Base-by-base conservation (phyloP, 1,139 yeast species). In the Spathaspora sp. region DNA sequence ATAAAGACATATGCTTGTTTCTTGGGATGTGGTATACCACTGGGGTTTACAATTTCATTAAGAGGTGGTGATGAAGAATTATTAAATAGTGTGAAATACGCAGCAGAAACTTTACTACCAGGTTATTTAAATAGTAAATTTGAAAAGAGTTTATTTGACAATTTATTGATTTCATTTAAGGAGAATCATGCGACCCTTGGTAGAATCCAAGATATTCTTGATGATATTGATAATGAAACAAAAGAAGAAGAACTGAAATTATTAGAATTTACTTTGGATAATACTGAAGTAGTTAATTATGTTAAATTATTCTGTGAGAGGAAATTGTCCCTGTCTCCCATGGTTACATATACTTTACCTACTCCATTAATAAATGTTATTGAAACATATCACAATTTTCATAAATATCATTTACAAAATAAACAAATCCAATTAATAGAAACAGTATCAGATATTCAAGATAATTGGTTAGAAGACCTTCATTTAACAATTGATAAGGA, bases 21-120 rank as follows among this genome's bases (percentile, higher is more conserved):
- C 48, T 78, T 84, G 2, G 98, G 97, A 0, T 84, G 90, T 54
- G 84, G 86, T 41, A 73, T 79, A 18, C 81, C 80, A 38, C 67
- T 84, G 0, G 99, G 99, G 0, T 86, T 93, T 41, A 90, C 99
- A 0, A 78, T 93, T 16, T 72, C 88, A 7, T 67, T 95, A 23
- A 73, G 99, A 49, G 99, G 99, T 2, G 85, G 82, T 0, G 78
- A 79, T 53, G 80, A 74, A 40, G 84, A 80, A 2, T 60, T 74
- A 1, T 65, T 91, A 51, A 76, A 81, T 44, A 80, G 81, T 46
- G 76, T 91, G 20, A 95, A 95, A 60, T 83, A 84, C 47, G 86
- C 91, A 1, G 76, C 88, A 2, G 96, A 89, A 55, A 84, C 93
- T 42, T 76, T 91, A 80, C 78, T 88, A 4, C 86, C 87, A 43